Conservation (phyloP, 805 yeast species). For the Ogataea salicorniae region DNA sequence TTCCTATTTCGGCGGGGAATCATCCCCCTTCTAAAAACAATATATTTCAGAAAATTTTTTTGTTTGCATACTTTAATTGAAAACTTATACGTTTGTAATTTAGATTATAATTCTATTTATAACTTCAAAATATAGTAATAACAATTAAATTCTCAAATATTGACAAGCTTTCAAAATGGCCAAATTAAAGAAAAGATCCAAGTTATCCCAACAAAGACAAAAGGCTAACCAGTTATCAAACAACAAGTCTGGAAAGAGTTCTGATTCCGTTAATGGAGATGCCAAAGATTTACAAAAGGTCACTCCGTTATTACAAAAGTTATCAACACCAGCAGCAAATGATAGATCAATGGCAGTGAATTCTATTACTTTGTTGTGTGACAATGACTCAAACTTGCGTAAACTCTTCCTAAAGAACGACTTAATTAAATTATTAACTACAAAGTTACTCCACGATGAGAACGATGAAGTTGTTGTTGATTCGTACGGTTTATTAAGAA, state of each 20-base stretch:
- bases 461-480: conserved; percentile 76
- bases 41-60: too few species aligned
- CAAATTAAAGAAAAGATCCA: conserved; percentile 64
- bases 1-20: too few species aligned
- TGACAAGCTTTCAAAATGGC: conserved; percentile 44
- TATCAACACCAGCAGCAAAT: conserved; percentile 57
- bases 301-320: conserved; percentile 60
- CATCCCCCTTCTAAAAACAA: too few species aligned
- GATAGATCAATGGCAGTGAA: conserved; percentile 76
- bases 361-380: conserved; percentile 66
- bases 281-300: conserved; percentile 44
- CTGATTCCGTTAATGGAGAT: conserved; percentile 33
- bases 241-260: background rate
- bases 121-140: background rate
- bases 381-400: conserved; percentile 57
- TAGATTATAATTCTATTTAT: too few species aligned
- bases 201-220: conserved; percentile 34
- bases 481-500: conserved; percentile 75
- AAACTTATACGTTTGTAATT: too few species aligned
- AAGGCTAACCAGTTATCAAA: conserved; percentile 8
- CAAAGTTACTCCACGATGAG: conserved; percentile 59
- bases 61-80: too few species aligned
- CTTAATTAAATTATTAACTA: conserved; percentile 57
- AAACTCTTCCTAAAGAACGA: conserved; percentile 63
- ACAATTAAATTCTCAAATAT: background rate